phyloP scores from a whole-genome alignment of 495 filamentous ascomycete species.

The Aspergillus nidulans region DNA sequence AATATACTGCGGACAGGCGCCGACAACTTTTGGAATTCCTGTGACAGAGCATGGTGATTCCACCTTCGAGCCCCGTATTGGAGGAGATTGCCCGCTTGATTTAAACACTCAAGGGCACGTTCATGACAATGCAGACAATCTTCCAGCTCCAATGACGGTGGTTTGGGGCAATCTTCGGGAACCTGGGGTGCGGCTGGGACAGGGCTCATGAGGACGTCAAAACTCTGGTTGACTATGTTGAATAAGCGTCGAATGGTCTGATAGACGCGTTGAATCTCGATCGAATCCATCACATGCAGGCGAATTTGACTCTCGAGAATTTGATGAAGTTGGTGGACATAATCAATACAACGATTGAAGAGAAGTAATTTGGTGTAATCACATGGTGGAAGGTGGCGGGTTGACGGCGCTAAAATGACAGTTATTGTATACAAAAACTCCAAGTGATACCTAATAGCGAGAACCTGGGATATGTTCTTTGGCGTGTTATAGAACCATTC shows the following conservation, averaged over 20 bases:
- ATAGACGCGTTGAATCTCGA: conserved; percentile 39
- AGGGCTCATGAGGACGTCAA: conserved; percentile 32
- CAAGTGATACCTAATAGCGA: conserved; percentile 68
- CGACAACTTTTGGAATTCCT: conserved; percentile 29
- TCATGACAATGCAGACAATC: conserved; percentile 34
- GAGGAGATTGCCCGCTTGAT: conserved; percentile 30
- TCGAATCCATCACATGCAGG: conserved; percentile 32
- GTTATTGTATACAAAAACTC: conserved; percentile 83
- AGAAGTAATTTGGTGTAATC: conserved; percentile 69
- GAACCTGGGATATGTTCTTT: conserved; percentile 48
- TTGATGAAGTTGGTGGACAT: conserved; percentile 45
- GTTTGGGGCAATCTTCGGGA: conserved; percentile 32
- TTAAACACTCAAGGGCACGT: conserved; percentile 33
- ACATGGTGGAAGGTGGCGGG: conserved; percentile 56
- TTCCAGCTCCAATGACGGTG: conserved; percentile 33
- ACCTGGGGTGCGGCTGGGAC: conserved; percentile 30
- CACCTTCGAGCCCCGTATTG: conserved; percentile 33
- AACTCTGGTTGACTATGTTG: conserved; percentile 27
- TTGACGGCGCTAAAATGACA: conserved; percentile 73
- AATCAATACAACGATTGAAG: conserved; percentile 76
- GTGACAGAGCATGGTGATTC: conserved; percentile 25
- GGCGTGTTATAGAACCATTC: conserved; percentile 64
- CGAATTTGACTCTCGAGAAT: conserved; percentile 28
- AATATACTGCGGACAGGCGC: conserved; percentile 10
- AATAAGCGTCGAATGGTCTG: conserved; percentile 34